phyloP scores from a whole-genome alignment of 441 rosid species.

The Adansonia grandidieri region DNA sequence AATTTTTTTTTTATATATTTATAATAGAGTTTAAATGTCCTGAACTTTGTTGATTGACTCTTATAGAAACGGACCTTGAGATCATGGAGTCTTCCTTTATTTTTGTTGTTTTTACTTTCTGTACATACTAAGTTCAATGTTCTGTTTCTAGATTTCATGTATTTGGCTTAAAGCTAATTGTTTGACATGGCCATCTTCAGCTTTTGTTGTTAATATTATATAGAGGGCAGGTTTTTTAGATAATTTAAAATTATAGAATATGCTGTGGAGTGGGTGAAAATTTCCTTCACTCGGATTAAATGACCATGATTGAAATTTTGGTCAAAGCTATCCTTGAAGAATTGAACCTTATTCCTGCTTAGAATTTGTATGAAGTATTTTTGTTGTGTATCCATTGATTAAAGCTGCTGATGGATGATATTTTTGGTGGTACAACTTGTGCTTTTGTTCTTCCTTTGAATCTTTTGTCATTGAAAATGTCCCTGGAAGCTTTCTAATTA shows the following conservation, averaged over 20 bases:
- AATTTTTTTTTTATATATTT: not conserved
- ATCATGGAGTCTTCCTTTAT: conserved; percentile 7
- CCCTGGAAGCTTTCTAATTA: not conserved
- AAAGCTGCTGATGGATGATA: not conserved
- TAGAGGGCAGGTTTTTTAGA: not conserved
- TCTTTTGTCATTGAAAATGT: not conserved
- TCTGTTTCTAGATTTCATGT: not conserved
- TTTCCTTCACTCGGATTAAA: not conserved
- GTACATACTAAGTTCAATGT: not conserved
- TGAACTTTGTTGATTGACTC: conserved; percentile 4
- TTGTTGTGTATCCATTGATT: not conserved
- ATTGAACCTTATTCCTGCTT: not conserved
- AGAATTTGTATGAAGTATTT: not conserved
- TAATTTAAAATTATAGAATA: conserved; percentile 10
- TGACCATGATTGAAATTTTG: not conserved
- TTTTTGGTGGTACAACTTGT: not conserved
- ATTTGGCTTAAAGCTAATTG: not conserved
- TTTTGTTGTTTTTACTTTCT: not conserved
- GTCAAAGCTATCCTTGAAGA: not conserved
- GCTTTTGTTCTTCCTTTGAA: conserved; percentile 15
- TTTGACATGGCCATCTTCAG: not conserved
- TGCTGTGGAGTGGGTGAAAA: conserved; percentile 4
- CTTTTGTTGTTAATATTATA: not conserved
- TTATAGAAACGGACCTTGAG: not conserved
- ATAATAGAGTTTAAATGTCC: conserved; percentile 7